phyloP scores from a whole-genome alignment of 2,329 filamentous ascomycete species.

The Raffaelea albimanens region DNA sequence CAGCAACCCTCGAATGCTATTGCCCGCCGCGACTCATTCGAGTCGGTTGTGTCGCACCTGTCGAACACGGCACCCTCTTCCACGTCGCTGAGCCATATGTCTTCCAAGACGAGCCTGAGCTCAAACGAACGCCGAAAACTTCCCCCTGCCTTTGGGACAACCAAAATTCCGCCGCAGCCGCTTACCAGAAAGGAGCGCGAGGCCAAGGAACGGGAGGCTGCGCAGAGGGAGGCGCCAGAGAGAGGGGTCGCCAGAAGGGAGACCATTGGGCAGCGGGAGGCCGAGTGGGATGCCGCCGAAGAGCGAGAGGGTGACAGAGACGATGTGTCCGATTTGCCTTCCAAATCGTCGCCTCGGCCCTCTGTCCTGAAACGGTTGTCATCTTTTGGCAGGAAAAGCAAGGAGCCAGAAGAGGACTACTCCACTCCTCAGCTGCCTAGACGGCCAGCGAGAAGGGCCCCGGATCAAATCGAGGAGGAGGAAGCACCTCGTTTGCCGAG shows the following conservation, averaged over 20 bases:
- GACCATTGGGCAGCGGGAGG: not conserved
- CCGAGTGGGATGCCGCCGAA: not conserved
- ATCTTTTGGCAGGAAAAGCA: not conserved
- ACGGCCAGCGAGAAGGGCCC: conserved; percentile 3
- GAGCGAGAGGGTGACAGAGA: not conserved
- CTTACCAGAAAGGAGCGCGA: conserved; percentile 46
- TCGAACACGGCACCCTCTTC: conserved; percentile 36
- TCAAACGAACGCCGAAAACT: conserved; percentile 40
- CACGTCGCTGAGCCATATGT: conserved; percentile 34
- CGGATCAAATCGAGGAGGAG: not conserved
- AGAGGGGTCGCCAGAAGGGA: not conserved
- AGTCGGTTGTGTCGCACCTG: conserved; percentile 46
- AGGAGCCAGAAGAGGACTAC: not conserved
- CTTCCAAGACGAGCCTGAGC: conserved; percentile 38
- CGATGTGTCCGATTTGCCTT: conserved; percentile 36
- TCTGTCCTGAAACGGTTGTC: too few relatives aligned
- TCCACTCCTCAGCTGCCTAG: not conserved
- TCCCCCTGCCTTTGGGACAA: conserved; percentile 45
- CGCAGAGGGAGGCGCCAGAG: conserved; percentile 19
- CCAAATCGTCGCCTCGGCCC: conserved; percentile 25
- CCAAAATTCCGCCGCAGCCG: conserved; percentile 48
- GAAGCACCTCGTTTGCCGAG: too few relatives aligned
- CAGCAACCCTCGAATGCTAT: conserved; percentile 21
- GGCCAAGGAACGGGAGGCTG: conserved; percentile 24
- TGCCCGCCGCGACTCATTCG: conserved; percentile 38